These are phyloP conservation scores for Blastobotrys illinoisensis DNA, from an alignment of 1,139 yeast genomes.

Conservation along the genomic window DNA sequence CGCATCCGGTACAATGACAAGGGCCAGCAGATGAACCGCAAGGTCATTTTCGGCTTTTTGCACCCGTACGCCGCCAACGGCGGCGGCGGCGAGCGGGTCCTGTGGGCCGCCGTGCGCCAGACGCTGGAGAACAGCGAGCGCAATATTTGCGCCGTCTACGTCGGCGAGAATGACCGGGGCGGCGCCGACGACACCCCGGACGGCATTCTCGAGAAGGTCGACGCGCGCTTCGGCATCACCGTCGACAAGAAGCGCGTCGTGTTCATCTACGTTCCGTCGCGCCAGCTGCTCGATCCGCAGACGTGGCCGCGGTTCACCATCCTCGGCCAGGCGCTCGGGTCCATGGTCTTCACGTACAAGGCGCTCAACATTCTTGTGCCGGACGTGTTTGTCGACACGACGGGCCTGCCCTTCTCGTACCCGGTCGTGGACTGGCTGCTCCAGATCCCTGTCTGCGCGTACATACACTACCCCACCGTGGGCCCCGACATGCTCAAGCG, in stretches of 20 bases:
- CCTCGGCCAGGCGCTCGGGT: constrained; percentile 82
- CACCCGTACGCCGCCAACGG: constrained; percentile 96
- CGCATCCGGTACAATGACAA: constrained; percentile 12
- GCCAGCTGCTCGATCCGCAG: constrained; percentile 59
- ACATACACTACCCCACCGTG: constrained; percentile 90
- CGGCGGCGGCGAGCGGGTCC: constrained; percentile 96
- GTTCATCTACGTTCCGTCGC: constrained; percentile 61
- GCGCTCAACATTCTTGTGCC: constrained; percentile 69
- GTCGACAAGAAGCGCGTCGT: constrained; percentile 52
- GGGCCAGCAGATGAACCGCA: constrained; percentile 32
- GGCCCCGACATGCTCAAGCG: constrained; percentile 69
- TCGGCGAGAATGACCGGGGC: constrained; percentile 45
- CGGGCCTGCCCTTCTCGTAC: constrained; percentile 88
- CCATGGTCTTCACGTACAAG: constrained; percentile 60
- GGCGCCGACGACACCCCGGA: constrained; percentile 38
- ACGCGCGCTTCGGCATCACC: constrained; percentile 59
- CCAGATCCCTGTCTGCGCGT: constrained; percentile 71
- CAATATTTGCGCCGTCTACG: constrained; percentile 69
- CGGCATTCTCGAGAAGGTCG: constrained; percentile 53
- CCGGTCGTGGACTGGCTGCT: constrained; percentile 52
- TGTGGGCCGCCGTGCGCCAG: constrained; percentile 87
- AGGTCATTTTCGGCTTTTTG: constrained; percentile 69
- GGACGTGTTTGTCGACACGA: constrained; percentile 90
- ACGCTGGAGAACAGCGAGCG: constrained; percentile 50
- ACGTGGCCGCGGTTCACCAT: constrained; percentile 80